Evolutionary conservation across 306 rosid species (phyloP), one percentile per base, ranked within the genome.

Genomic region (Canavalia gladiata): DNA sequence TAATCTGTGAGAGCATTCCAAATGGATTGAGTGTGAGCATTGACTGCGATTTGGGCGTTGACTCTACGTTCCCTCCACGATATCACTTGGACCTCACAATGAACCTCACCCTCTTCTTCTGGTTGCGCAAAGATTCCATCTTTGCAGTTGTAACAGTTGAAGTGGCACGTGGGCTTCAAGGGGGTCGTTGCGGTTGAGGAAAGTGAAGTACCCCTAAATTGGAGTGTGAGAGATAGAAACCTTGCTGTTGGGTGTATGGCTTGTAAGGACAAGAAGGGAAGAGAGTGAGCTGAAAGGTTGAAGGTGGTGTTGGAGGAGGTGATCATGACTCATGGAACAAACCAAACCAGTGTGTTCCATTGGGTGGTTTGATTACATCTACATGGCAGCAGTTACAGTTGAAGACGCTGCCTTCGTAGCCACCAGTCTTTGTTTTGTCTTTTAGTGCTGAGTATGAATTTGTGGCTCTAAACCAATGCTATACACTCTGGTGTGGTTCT

Each of bases 1-100:
- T 95, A 95, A 87, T 95, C 99, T 0, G 97, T 93, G 35, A 95
- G 93, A 77, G 97, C 92, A 28, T 89, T 88, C 97, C 99, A 95
- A 74, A 93, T 89, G 1, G 95, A 90, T 11, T 88, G 84, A 25
- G 92, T 83, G 45, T 88, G 93, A 41, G 99, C 91, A 80, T 93
- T 72, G 62, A 95, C 88, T 0, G 69, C 74, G 18, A 87, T 89
- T 10, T 87, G 82, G 2, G 95, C 97, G 41, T 86, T 88, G 49
- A 95, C 87, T 66, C 93, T 84, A 8, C 98, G 88, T 77, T 93
- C 99, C 80, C 97, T 83, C 99, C 99, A 90, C 11, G 98, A 95
- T 6, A 95, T 83, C 31, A 91, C 94, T 64, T 95, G 88, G 39
- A 95, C 89, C 81, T 95, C 95, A 75, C 98, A 93, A 45, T 81